Conservation (phyloP, 371 early-diverging fungal genomes). For the Mortierella sp. region DNA sequence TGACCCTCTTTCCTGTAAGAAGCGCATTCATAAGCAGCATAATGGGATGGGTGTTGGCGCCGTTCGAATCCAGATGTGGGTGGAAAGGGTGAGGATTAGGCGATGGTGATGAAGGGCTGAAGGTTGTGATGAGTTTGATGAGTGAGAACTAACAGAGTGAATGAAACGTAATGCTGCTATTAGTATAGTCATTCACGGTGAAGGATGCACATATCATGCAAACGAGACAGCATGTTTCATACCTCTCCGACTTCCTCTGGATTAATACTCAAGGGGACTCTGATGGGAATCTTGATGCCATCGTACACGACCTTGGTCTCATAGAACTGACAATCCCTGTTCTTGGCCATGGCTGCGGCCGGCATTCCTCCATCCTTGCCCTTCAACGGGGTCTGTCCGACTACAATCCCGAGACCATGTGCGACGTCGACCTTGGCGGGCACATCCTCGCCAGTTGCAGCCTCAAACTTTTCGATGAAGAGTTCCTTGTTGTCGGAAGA, state of each 20-base stretch:
- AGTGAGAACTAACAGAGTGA: conserved; percentile 75
- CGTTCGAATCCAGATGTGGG: conserved; percentile 90
- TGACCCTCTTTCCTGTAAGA: conserved; percentile 92
- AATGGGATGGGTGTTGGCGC: conserved; percentile 87
- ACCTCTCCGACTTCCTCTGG: conserved; percentile 95
- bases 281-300: conserved; percentile 86
- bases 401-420: conserved; percentile 51
- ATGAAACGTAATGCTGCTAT: background rate
- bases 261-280: conserved; percentile 88
- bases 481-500: conserved; percentile 85
- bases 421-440: conserved; percentile 38
- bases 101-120: conserved; percentile 65
- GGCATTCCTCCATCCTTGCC: conserved; percentile 12
- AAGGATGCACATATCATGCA: background rate
- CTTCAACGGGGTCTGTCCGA: conserved; percentile 45
- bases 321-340: conserved; percentile 89
- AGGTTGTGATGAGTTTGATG: conserved; percentile 82
- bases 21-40: conserved; percentile 90
- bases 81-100: conserved; percentile 81
- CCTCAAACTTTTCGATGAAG: conserved; percentile 88
- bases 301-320: conserved; percentile 89
- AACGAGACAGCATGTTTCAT: conserved; percentile 29
- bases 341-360: conserved; percentile 52
- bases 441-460: conserved; percentile 30
- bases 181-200: background rate